A percentile compares a stretch with the other conserved stretches of the same genome.
Evolutionary conservation across 2,329 filamentous ascomycete genomes (phyloP).

Genomic region (Aspergillus proliferans): DNA sequence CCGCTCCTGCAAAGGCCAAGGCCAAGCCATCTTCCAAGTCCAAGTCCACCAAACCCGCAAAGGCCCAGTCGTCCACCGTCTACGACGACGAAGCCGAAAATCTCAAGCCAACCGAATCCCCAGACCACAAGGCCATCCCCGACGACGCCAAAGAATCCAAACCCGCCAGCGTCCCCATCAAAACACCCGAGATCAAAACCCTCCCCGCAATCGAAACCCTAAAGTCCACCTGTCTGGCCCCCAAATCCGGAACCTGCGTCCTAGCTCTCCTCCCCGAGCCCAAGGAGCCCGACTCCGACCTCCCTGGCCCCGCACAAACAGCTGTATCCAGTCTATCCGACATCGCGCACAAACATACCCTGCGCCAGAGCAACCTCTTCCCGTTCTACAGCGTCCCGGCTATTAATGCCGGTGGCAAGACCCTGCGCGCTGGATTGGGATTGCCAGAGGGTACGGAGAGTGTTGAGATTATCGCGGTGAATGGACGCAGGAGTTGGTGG

Average conservation of each 20-base stretch:
- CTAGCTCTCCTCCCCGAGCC: slow-evolving; percentile 62
- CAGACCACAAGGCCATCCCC: slow-evolving; percentile 43
- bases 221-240: slow-evolving; percentile 63
- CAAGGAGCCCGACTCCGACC: slow-evolving; percentile 46
- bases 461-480: slow-evolving; percentile 72
- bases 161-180: slow-evolving; percentile 47
- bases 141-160: slow-evolving; percentile 29
- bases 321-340: slow-evolving; percentile 62
- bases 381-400: slow-evolving; percentile 72
- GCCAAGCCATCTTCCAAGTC: slow-evolving; percentile 29
- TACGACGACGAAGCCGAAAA: slow-evolving; percentile 34
- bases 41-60: slow-evolving; percentile 31
- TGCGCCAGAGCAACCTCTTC: slow-evolving; percentile 64
- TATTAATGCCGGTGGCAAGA: slow-evolving; percentile 51
- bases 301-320: slow-evolving; percentile 38
- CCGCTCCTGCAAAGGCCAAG: slow-evolving; percentile 44
- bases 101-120: slow-evolving; percentile 47
- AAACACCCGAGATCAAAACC: slow-evolving; percentile 58
- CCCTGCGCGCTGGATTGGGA: slow-evolving; percentile 56
- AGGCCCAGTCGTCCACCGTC: slow-evolving; percentile 46
- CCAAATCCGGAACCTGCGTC: slow-evolving; percentile 75
- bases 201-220: slow-evolving; percentile 61
- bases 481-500: slow-evolving; percentile 82
- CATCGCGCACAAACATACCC: slow-evolving; percentile 67
- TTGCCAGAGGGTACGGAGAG: slow-evolving; percentile 45